These are phyloP conservation scores for Babesia caballi DNA, from an alignment of 169 alveolate genomes.

Conservation along the genomic window DNA sequence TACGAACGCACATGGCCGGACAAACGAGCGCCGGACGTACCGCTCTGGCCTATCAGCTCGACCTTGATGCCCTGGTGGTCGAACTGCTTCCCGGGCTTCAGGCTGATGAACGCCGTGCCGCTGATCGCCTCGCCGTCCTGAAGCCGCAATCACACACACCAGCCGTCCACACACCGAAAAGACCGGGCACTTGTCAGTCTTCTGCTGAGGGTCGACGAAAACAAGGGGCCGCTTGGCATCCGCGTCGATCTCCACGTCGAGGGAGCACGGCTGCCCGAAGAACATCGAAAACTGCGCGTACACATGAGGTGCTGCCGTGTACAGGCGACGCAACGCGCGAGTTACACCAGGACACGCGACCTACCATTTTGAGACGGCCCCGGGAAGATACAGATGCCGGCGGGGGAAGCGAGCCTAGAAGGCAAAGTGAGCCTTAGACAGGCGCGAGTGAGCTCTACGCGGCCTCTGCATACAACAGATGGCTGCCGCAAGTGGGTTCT, in stretches of 20 bases:
- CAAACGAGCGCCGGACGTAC: constrained; percentile 53
- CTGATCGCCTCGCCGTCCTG: constrained; percentile 89
- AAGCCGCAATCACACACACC: not conserved
- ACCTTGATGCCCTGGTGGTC: constrained; percentile 98
- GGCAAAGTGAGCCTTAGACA: too few species aligned
- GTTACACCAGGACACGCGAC: not conserved
- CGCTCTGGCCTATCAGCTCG: constrained; percentile 95
- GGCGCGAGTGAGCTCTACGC: too few species aligned
- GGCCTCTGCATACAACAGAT: too few species aligned
- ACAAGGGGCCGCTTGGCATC: constrained; percentile 69
- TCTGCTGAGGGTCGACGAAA: constrained; percentile 70
- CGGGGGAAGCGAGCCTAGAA: not conserved
- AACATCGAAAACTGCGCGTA: constrained; percentile 70
- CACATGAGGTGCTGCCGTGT: not conserved
- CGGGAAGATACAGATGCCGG: not conserved
- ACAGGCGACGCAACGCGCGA: not conserved
- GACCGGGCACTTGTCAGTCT: constrained; percentile 80
- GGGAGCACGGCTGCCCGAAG: constrained; percentile 74
- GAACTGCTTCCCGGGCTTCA: constrained; percentile 90
- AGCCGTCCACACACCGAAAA: constrained; percentile 64
- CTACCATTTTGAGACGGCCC: constrained; percentile 2
- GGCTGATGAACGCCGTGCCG: constrained; percentile 86
- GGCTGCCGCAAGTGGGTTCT: not conserved
- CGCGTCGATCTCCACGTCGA: constrained; percentile 71
- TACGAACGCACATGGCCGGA: constrained; percentile 21